Base-by-base conservation (phyloP, 768 basidiomycete genomes). In the Boletus patriciae region DNA sequence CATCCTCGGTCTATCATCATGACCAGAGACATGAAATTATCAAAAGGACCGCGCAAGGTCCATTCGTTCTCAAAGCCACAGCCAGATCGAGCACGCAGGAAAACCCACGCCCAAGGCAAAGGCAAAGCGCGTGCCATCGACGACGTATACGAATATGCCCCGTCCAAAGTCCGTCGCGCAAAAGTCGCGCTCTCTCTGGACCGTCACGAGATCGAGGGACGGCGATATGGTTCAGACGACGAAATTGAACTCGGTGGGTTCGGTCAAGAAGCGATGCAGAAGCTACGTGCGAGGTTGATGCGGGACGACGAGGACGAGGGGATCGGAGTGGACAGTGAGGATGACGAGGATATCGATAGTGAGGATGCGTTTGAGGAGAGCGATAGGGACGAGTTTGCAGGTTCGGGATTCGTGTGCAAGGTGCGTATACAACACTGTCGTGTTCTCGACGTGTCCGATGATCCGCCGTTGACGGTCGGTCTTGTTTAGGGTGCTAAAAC, bases 281-380 rank as follows among this genome's bases (percentile, higher is more conserved):
- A 73, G 50, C 51, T 77, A 41, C 61, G 63, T n/a, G 62, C 84
- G 18, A 75, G 81, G 60, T 65, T 89, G 46, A 74, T 84, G 48
- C 82, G 79, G 7, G 81, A 83, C 58, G 70, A 78, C 36, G 78
- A 71, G 13, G 84, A 84, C 33, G 76, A 77, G 44, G 78, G 31
- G 5, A 46, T 29, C 10, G 52, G 36, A 59, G 78, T 91, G 61
- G 84, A 78, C 34, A 83, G 81, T 58, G 84, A 74, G 1, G 89
- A 94, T 60, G 92, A 94, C 65, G 91, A 94, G 66, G 91, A 94
- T 58, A 82, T 94, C 44, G 89, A 92, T 57, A 88, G 86, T 59
- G 93, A 94, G 64, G 86, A 79, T 59, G 92, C 90, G 2, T 90
- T 92, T 57, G 89, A 91, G 58, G 88, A 90, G 67, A 85, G 82